Evolutionary conservation across 345 rosid genomes (phyloP), one percentile per base, ranked within the genome.

Genomic region (Populus nigra): DNA sequence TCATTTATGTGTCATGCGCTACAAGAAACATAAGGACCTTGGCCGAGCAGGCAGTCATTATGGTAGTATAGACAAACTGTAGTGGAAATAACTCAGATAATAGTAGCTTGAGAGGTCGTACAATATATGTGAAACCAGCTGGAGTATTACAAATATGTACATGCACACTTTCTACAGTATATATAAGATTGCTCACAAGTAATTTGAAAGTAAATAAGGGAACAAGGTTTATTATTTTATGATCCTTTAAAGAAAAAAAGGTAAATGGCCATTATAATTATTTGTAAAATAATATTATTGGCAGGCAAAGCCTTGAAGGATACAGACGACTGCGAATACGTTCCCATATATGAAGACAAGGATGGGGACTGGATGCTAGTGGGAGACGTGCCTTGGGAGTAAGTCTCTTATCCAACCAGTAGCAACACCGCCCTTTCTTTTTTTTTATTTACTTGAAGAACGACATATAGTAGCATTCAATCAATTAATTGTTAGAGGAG

Each of bases 361-460:
- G 80, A 81, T 27, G 84, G 84, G 23, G 84, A 81, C 73, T 81
- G 84, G 84, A 81, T 81, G 84, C 80, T 81, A 12, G 57, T 81
- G 29, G 84, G 84, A n/a, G 84, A 81, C 45, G 84, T 77, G 33
- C 84, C 84, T 1, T 81, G 84, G 84, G 77, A 76, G 84, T 81
- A 81, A 67, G 84, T 36, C 55, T 57, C 18, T 73, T 41, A 10
- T 41, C 72, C 12, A 10, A 23, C 35, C 41, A 62, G 5, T 31
- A 16, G 5, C 20, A 16, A 1, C n/a, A 23, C 23, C 11, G 12
- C 59, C 57, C 8, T 39, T 38, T 57, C 3, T 7, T 5, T 20
- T 17, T 73, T 61, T 0, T 45, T 1, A 38, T 50, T 50, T 17
- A 5, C 8, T 53, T 5, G n/a, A 53, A 18, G 10, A 53, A 17